phyloP scores from a whole-genome alignment of 345 rosid species.

The Angophora floribunda region DNA sequence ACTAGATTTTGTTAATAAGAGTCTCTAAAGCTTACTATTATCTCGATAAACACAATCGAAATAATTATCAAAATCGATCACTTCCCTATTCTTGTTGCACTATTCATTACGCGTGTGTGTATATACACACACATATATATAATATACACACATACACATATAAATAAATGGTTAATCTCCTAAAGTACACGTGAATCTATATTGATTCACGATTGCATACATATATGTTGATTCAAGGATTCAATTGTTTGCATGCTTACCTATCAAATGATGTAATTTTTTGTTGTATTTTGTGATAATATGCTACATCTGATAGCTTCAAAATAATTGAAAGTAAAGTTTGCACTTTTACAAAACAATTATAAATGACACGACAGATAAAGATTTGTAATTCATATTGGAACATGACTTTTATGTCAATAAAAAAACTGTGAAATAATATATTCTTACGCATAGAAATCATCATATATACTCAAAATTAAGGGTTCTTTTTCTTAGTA shows the following conservation, averaged over 20 bases:
- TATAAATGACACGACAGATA: background rate
- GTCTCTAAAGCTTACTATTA: background rate
- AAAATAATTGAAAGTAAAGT: background rate
- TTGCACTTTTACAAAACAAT: background rate
- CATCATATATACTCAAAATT: background rate
- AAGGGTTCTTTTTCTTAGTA: background rate
- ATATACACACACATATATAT: background rate
- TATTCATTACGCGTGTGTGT: background rate
- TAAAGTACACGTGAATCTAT: background rate
- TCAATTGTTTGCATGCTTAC: background rate
- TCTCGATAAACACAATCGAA: background rate
- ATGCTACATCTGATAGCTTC: background rate
- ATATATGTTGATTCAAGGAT: background rate
- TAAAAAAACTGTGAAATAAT: background rate
- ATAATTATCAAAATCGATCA: background rate
- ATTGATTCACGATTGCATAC: accelerated
- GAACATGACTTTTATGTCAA: background rate
- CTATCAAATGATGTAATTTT: background rate
- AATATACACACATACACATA: accelerated
- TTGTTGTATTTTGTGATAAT: background rate
- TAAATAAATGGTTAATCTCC: background rate
- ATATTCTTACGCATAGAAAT: background rate
- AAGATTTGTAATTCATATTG: background rate
- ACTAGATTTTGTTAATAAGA: background rate
- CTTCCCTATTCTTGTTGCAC: background rate